phyloP scores from a whole-genome alignment of 352 stramenopile species.

The Globisporangium takayamanum region DNA sequence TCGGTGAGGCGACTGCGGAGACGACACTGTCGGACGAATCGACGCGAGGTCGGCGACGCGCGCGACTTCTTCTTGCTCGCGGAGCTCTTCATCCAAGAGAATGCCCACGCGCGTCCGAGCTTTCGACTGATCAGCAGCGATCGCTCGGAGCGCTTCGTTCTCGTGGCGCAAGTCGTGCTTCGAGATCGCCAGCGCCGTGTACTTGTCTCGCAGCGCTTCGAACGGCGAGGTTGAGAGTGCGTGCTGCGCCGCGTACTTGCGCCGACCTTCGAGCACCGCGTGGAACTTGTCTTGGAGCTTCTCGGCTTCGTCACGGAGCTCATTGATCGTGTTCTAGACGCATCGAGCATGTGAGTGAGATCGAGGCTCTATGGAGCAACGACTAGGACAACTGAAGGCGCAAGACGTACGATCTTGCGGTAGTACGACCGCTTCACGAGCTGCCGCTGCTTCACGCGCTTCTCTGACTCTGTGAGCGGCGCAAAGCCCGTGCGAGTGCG shows the following conservation, averaged over 20 bases:
- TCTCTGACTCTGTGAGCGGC: conserved; percentile 44
- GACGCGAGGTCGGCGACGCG: background rate
- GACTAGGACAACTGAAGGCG: no score
- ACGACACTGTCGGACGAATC: background rate
- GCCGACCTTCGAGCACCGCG: conserved; percentile 21
- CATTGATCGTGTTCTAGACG: conserved; percentile 44
- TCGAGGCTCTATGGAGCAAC: background rate
- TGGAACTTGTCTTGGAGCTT: conserved; percentile 45
- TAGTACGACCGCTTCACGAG: conserved; percentile 71
- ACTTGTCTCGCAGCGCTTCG: conserved; percentile 38
- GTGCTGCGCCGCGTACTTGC: conserved; percentile 9
- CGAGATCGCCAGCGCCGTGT: conserved; percentile 41
- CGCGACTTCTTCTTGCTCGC: conserved; percentile 19
- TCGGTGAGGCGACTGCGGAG: background rate
- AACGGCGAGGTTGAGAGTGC: conserved; percentile 13
- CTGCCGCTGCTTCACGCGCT: conserved; percentile 60
- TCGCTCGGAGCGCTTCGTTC: conserved; percentile 43
- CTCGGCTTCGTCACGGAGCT: conserved; percentile 40
- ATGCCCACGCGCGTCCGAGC: conserved; percentile 45
- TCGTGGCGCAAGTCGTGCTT: conserved; percentile 51
- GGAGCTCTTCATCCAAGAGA: conserved; percentile 44
- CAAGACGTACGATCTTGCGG: conserved; percentile 54
- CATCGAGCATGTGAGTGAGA: background rate
- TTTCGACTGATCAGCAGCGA: conserved; percentile 57
- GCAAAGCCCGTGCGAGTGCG: conserved; percentile 23